Evolutionary conservation across 2,329 filamentous ascomycete genomes (phyloP), one percentile per base, ranked within the genome.

Genomic region (Sporothrix inflata): DNA sequence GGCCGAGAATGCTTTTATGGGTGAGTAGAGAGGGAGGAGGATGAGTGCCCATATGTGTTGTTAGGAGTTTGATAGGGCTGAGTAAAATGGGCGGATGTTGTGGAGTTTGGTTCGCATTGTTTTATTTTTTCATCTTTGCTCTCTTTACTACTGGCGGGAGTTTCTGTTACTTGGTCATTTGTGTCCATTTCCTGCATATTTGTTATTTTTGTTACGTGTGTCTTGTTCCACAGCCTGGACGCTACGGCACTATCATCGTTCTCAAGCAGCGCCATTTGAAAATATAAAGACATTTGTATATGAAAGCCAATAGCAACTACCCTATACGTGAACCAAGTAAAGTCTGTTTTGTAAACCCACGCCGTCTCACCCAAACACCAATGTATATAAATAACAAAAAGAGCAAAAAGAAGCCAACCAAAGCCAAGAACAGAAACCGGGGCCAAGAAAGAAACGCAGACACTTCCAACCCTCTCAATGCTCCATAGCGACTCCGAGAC

Each of bases 401-500:
- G n/a, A n/a, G n/a, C n/a, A n/a, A 69, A 47, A 47, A 60, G 12
- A 34, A 12, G 1, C 19, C 45, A 38, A 55, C 21, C 14, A 27
- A 49, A 30, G 8, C 38, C n/a, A 16, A 67, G 38, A 38, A 24
- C 2, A 30, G 51, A 27, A n/a, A 38, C 14, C 24, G 6, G 24
- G 4, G 3, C n/a, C 8, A 30, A 27, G 21, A 3, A 57, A 1
- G 8, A 14, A 57, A 53, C n/a, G 27, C 16, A 24, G 9, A 42
- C 60, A 24, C 40, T 42, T 30, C 61, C 40, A 65, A 8, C 21
- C 49, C 8, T 24, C 7, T 45, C 19, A 66, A 45, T 51, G 21
- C 79, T 91, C 89, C 88, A 89, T 88, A 2, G 84, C 81, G 14
- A 83, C 83, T 14, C 88, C 89, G 2, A 89, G 76, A 1, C 85